Base-by-base conservation (phyloP, 768 basidiomycete genomes). In the Tulasnella sp. region DNA sequence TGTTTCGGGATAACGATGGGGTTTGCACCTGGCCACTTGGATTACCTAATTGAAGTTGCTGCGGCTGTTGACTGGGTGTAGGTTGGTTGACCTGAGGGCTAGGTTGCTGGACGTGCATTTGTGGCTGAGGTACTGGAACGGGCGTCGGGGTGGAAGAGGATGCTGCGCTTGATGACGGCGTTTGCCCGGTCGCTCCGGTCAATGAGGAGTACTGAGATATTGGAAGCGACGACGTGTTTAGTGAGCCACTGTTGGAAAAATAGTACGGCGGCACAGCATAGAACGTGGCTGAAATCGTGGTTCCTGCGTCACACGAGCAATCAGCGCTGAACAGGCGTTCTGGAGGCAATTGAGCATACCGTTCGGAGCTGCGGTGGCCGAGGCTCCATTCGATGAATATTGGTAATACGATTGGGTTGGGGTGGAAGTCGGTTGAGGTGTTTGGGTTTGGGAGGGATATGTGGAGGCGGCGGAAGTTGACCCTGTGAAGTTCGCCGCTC, bases 61-160 rank as follows among this genome's bases (percentile, higher is more conserved):
- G 82, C 76, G 85, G 83, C 82, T 84, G 24, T 80, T 82, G 34
- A 77, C 71, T 58, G 81, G 82, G 42, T 82, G 80, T 27, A 82
- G 62, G 34, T 36, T 68, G 62, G 62, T 68, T 81, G 73, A 38
- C 71, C 34, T 46, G 39, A 52, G 62, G 19, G 46, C 19, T 21
- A 5, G 19, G 27, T 68, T 62, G 74, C 79, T 80, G 39, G 52
- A 78, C 21, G 16, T 58, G 86, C 81, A 86, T 80, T 39, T 82
- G 80, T 38, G 79, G 79, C 36, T 80, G 80, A 12, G 72, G 72
- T 1, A 12, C 21, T 24, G 38, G 81, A 24, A 21, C 19, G 74
- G 71, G 24, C n/a, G 79, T 71, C 48, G 79, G 27, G 19, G 79
- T 21, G 34, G 79, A 52, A 27, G 38, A 39, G 18, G 14, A 34